Base-by-base conservation (phyloP, 371 early-diverging fungal species). In the Haplosporangium sp. region DNA sequence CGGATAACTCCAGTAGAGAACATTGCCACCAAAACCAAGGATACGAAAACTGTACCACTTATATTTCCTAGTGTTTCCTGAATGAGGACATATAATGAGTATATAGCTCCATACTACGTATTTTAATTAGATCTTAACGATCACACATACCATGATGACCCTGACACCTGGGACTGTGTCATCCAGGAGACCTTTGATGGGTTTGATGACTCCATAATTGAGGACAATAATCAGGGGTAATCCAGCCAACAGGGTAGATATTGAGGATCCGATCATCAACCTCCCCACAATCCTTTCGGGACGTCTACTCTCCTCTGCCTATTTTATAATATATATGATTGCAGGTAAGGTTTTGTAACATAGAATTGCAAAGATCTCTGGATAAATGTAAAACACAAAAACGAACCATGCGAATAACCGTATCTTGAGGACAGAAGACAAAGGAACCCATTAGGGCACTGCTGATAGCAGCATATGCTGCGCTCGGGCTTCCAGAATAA, bases 131-230 rank as follows among this genome's bases (percentile, higher is more conserved):
- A 10, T 42, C 42, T 5, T 13, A 15, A 47, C 15, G 47, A 9
- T 11, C 9, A 47, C 4, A 47, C 65, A 52, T 71, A 76, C 76
- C 27, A 71, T 57, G 40, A 76, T 67, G 10, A 71, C 61, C 9
- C 63, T 27, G 45, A 71, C 67, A 10, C 63, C 64, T 5, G 74
- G 79, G 11, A 78, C 64, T 4, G 64, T 6, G 3, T 78, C 79
- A 9, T 78, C 74, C 52, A 78, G 35, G 15, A 78, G 71, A 19
- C 79, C 79, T 19, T 67, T 67, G 42, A 78, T 74, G 4, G 79
- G 74, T 19, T 74, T 65, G 42, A 64, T 11, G 34, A 59, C 58
- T 1, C 67, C 67, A 19, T 70, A 78, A 57, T 74, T 71, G 27
- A 78, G 65, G 5, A 35, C 71, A 19, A 78, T 60, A 57, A 78